phyloP scores from a whole-genome alignment of 768 basidiomycete species.

The Guyanaporus albipodus region DNA sequence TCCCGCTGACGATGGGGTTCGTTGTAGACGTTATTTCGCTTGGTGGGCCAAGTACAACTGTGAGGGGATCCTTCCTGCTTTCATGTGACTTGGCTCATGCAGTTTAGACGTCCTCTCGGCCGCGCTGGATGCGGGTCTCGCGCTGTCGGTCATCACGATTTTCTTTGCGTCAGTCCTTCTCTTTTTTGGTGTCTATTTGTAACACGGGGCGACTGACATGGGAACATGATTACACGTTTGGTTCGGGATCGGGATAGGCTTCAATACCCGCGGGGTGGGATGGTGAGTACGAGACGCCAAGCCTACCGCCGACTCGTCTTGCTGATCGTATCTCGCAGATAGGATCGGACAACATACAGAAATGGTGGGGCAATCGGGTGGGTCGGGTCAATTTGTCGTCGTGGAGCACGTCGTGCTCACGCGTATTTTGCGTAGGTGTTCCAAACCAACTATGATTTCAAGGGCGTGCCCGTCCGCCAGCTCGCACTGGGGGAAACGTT shows the following conservation, averaged over 20 bases:
- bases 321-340: constrained; percentile 13
- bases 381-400: not conserved
- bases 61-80: constrained; percentile 24
- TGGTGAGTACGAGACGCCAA: constrained; percentile 18
- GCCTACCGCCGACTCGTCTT: too few species aligned
- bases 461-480: not conserved
- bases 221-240: not conserved
- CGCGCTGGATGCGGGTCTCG: constrained; percentile 70
- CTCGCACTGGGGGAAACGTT: not conserved
- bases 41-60: constrained; percentile 82
- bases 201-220: not conserved
- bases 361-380: constrained; percentile 31
- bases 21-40: constrained; percentile 47
- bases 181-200: too few species aligned
- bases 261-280: constrained; percentile 25
- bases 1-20: not conserved
- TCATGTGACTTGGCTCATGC: not conserved
- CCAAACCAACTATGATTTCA: not conserved
- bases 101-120: constrained; percentile 64
- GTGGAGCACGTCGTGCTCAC: too few species aligned
- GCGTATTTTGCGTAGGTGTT: not conserved
- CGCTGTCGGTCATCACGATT: constrained; percentile 60
- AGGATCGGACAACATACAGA: constrained; percentile 13
- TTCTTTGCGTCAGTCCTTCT: constrained; percentile 55
- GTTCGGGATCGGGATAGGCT: constrained; percentile 18